Evolutionary conservation across 1,139 yeast genomes (phyloP).

Genomic region (Geotrichum bryndzae): DNA sequence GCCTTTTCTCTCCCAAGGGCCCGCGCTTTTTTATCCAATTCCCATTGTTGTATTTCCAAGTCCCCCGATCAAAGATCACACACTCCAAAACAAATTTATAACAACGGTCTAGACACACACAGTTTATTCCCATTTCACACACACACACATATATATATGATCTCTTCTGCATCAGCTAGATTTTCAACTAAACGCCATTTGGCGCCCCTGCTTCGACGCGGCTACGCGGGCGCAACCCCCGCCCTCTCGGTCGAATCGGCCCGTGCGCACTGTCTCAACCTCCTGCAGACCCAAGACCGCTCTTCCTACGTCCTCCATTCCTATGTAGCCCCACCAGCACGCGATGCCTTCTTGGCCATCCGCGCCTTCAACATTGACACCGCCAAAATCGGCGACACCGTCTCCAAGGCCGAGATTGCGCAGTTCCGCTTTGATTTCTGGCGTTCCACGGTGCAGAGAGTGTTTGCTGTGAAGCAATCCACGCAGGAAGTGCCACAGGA

Average conservation of each 20-base stretch:
- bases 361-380: constrained; percentile 66
- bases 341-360: constrained; percentile 62
- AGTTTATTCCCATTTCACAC: background rate
- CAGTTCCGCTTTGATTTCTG: constrained; percentile 38
- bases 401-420: constrained; percentile 37
- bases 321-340: constrained; percentile 61
- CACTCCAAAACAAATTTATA: background rate
- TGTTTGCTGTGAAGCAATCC: constrained; percentile 25
- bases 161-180: background rate
- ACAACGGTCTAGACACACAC: background rate
- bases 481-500: constrained; percentile 42
- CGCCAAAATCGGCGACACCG: constrained; percentile 51
- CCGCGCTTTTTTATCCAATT: background rate
- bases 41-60: background rate
- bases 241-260: constrained; percentile 13
- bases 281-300: constrained; percentile 42
- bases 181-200: background rate
- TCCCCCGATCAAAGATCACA: background rate
- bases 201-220: background rate
- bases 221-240: background rate
- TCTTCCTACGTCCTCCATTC: constrained; percentile 63
- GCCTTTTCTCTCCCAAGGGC: background rate
- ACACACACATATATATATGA: background rate
- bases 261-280: constrained; percentile 12
- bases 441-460: constrained; percentile 34